A percentile compares a stretch with the other conserved stretches of the same genome.
These are phyloP conservation scores for Boeremia lycopersici DNA, from an alignment of 2,329 filamentous ascomycete species.

Conservation along the genomic window DNA sequence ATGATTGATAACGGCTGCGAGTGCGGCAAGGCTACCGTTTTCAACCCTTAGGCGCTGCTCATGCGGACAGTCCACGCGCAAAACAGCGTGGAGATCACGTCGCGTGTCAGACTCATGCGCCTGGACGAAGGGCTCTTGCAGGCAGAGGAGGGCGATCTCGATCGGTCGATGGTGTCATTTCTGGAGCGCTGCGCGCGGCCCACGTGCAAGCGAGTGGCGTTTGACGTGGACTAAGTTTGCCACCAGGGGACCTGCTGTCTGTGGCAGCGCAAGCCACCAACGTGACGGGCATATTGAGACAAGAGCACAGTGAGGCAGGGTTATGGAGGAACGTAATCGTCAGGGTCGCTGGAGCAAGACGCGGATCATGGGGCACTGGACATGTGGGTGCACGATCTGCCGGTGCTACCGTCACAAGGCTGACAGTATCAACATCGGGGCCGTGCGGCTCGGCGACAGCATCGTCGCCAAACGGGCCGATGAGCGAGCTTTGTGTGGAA, in stretches of 20 bases:
- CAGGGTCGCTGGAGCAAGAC: constrained; percentile 1
- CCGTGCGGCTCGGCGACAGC: constrained; percentile 9
- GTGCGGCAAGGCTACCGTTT: constrained; percentile 7
- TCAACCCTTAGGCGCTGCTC: constrained; percentile 4
- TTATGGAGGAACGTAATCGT: constrained; percentile 10
- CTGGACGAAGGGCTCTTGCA: constrained; percentile 8
- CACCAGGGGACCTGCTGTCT: constrained; percentile 7
- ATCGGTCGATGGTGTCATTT: constrained; percentile 20
- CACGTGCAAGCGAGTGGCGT: constrained; percentile 17
- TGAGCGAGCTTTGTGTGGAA: background rate
- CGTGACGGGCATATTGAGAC: constrained; percentile 3
- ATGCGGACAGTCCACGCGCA: constrained; percentile 11
- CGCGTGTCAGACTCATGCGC: constrained; percentile 10
- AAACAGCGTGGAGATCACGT: constrained; percentile 1
- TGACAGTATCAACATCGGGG: constrained; percentile 5
- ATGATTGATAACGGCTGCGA: background rate
- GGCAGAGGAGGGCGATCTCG: constrained; percentile 9
- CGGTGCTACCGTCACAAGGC: constrained; percentile 5
- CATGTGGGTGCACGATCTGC: constrained; percentile 7
- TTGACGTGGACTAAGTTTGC: constrained; percentile 10
- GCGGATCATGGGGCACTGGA: constrained; percentile 13
- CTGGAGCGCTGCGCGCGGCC: constrained; percentile 7
- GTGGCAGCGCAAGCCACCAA: background rate
- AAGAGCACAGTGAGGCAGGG: background rate
- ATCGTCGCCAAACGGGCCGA: too few species aligned